A percentile compares a stretch with the other conserved stretches of the same genome.
Conservation (phyloP, 31 red algal genomes). For the Odonthalia washingtoniensis region DNA sequence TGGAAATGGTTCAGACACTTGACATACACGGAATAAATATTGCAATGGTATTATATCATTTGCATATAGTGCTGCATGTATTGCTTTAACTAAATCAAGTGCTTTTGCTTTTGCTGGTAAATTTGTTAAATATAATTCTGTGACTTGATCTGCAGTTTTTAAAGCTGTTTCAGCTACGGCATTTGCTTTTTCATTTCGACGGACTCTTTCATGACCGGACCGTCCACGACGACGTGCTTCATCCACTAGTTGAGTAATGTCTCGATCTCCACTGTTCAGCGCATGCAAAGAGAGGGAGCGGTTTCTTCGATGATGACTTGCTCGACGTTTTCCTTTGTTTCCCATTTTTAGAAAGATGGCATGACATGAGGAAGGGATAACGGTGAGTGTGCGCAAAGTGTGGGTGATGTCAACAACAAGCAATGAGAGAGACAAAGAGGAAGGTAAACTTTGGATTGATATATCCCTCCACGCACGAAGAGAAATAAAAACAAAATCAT, state of each 20-base stretch:
- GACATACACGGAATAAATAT: background rate
- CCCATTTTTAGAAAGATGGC: no score
- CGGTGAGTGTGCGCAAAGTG: no score
- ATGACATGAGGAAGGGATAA: no score
- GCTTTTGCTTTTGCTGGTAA: background rate
- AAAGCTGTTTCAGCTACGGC: background rate
- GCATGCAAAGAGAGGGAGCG: background rate
- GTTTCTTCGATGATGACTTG: background rate
- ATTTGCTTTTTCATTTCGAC: slow-evolving; percentile 3
- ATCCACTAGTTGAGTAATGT: background rate
- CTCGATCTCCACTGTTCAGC: background rate
- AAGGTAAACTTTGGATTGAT: no score
- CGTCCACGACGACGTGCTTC: slow-evolving; percentile 8
- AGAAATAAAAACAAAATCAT: no score
- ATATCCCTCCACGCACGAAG: no score
- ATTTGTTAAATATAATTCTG: slow-evolving; percentile 27
- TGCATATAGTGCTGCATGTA: slow-evolving; percentile 2
- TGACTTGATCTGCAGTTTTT: slow-evolving; percentile 11
- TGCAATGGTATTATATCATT: background rate
- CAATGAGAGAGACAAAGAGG: no score
- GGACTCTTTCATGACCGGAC: background rate
- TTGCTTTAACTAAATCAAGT: background rate
- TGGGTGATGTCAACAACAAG: no score
- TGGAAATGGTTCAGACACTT: background rate
- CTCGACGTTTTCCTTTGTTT: background rate